Evolutionary conservation across 805 yeast species (phyloP), one percentile per base, ranked within the genome.

Genomic region (Saccharomyces eubayanus): DNA sequence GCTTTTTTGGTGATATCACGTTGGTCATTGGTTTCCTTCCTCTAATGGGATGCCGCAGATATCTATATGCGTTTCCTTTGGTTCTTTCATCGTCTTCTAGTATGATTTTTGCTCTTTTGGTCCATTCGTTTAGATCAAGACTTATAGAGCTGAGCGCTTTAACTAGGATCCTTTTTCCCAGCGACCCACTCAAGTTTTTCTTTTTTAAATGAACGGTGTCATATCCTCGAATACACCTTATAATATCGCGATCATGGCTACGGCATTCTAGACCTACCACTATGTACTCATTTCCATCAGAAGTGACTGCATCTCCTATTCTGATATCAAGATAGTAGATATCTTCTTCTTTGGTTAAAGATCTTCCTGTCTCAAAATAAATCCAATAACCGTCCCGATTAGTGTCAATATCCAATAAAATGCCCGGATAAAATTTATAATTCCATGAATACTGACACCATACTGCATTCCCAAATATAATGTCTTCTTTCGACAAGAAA

Each of bases 161-260:
- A 5, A 51, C 54, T 12, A 65, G 52, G 6, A 50, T 51, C 14
- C 59, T 52, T 16, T 63, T 63, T 1, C 57, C 57, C 14, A 64
- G 48, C 11, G 49, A 48, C 11, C 64, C 64, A 29, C 61, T 60
- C 16, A 54, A 56, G 41, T 54, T 62, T 27, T 65, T 57, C 48
- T 63, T 69, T 55, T 62, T 70, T 6, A 74, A 66, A 56, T 70
- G 68, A 2, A 82, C 77, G 0, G 74, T 70, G 61, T 83, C 82
- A 60, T 72, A 84, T 0, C 90, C 90, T 57, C 89, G 70, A 53
- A 82, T 72, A 62, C 89, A 84, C 49, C 74, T 66, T 6, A 84
- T 74, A 0, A 58, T 57, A 16, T 64, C 59, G 8, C 55, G 57
- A 6, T 65, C 61, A 1, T 59, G 54, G 3, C 51, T 9, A 9